Base-by-base conservation (phyloP, 2,329 filamentous ascomycete species). In the Thelonectria discophora region DNA sequence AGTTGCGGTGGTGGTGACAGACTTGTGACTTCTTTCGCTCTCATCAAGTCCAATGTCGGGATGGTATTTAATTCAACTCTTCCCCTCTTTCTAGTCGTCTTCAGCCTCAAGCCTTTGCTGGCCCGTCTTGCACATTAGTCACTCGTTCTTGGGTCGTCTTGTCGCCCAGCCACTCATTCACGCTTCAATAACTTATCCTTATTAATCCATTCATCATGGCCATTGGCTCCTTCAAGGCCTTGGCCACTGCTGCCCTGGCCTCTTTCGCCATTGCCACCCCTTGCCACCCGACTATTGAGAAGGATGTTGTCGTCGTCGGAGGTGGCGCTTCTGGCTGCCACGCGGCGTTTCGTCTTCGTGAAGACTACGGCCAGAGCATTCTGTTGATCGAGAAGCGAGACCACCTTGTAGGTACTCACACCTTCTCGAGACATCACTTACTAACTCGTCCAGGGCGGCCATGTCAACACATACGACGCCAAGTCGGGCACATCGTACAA, bases 401-500 rank as follows among this genome's bases (percentile, higher is more conserved):
- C 5, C 67, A 62, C 12, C 60, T 79, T 39, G 77, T 79, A 67
- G 34, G 72, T 61, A 7, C 4, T 12, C 5, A 13, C 11, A 17
- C 8, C 7, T 10, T 10, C 17, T 12, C 34, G 9, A 8, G 2
- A 12, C 5, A 12, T 20, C n/a, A 32, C 8, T 2, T 55, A 24
- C 9, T 39, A n/a, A 49, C 11, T 3, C 20, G 3, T 8, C 27
- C 66, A 84, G 62, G 84, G 83, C 17, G 83, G 83, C 2, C 81
- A 85, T 63, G 79, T 80, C 6, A 72, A 82, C 20, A 84, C 81
- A 10, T 85, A 81, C 65, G 79, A 80, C 37, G 78, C 78, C n/a
- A 69, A 75, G n/a, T 78, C 73, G 2, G 74, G 73, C 15, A 64
- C 50, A 0, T 55, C 69, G 1, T 74, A 72, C 55, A 75, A 79